A percentile compares a stretch with the other conserved stretches of the same genome.
Conservation (phyloP, 1,139 yeast genomes). For the Yamadazyma spencermartinsiae region DNA sequence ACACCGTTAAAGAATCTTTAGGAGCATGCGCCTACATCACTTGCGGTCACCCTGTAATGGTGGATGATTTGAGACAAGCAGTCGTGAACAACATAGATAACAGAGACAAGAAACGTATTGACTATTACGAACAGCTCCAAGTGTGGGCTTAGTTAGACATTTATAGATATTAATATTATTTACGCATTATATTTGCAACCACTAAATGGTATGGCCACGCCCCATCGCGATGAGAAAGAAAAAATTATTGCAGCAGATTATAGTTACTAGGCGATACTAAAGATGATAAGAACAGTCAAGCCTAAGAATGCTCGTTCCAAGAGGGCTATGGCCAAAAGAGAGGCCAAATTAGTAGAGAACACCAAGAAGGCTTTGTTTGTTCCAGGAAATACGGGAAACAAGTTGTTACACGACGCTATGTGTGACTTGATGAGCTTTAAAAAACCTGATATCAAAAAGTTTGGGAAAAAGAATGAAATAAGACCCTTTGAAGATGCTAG, state of each 20-base stretch:
- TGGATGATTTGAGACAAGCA: constrained; percentile 46
- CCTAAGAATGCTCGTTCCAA: constrained; percentile 97
- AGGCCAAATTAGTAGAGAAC: constrained; percentile 87
- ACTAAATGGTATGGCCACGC: no score
- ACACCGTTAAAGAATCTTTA: constrained; percentile 34
- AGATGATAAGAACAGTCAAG: constrained; percentile 23
- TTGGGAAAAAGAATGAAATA: constrained; percentile 82
- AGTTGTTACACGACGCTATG: constrained; percentile 83
- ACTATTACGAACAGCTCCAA: constrained; percentile 48
- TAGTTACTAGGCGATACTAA: neutral
- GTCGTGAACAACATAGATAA: constrained; percentile 30
- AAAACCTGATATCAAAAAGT: constrained; percentile 88
- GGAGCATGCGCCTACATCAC: constrained; percentile 47
- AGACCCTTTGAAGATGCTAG: constrained; percentile 93
- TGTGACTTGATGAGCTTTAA: constrained; percentile 87
- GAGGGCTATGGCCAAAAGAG: constrained; percentile 87
- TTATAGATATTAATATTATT: neutral
- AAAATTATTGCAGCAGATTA: constrained; percentile 4
- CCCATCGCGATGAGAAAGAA: neutral
- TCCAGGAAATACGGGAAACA: constrained; percentile 83
- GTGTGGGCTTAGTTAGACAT: constrained; percentile 35
- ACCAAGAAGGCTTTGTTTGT: constrained; percentile 87
- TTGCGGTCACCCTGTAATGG: constrained; percentile 52
- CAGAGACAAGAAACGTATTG: constrained; percentile 37
- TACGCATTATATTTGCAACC: neutral